These are phyloP conservation scores for Cercospora sp. DNA, from an alignment of 2,329 filamentous ascomycete species.

Conservation along the genomic window DNA sequence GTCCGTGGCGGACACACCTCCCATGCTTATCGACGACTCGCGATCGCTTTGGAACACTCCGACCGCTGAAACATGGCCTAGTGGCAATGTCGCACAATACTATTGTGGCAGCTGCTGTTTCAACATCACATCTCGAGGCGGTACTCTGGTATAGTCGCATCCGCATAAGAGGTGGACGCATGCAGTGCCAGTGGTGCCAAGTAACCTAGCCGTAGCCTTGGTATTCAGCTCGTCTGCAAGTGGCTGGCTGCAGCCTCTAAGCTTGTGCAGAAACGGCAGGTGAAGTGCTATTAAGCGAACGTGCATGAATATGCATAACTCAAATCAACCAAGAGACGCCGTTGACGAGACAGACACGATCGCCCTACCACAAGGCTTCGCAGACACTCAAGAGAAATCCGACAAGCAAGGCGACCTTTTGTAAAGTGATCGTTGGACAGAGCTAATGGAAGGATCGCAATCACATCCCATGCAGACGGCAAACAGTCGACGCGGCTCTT, in stretches of 20 bases:
- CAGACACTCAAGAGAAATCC: not conserved
- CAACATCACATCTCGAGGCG: not conserved
- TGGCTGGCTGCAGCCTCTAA: not conserved
- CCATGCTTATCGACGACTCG: too few relatives aligned
- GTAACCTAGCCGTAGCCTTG: not conserved
- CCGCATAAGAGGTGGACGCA: not conserved
- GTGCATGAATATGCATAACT: slow-evolving; percentile 7
- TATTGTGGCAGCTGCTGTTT: too few relatives aligned
- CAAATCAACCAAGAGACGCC: not conserved
- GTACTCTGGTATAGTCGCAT: not conserved
- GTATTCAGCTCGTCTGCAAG: not conserved
- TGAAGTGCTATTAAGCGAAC: slow-evolving; percentile 9
- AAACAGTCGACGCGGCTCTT: not conserved
- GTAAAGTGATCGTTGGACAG: not conserved
- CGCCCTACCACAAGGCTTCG: not conserved
- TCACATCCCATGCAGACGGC: not conserved
- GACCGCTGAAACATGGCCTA: too few relatives aligned
- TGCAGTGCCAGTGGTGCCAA: not conserved
- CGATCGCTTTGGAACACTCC: too few relatives aligned
- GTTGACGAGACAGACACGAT: not conserved
- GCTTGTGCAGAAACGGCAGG: slow-evolving; percentile 3
- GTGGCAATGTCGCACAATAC: too few relatives aligned
- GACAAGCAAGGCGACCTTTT: not conserved
- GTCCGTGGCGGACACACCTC: too few relatives aligned
- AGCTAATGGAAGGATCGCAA: not conserved